A percentile compares a stretch with the other conserved stretches of the same genome.
phyloP scores from a whole-genome alignment of 139 green algal genomes.

The Tetraselmis chui region DNA sequence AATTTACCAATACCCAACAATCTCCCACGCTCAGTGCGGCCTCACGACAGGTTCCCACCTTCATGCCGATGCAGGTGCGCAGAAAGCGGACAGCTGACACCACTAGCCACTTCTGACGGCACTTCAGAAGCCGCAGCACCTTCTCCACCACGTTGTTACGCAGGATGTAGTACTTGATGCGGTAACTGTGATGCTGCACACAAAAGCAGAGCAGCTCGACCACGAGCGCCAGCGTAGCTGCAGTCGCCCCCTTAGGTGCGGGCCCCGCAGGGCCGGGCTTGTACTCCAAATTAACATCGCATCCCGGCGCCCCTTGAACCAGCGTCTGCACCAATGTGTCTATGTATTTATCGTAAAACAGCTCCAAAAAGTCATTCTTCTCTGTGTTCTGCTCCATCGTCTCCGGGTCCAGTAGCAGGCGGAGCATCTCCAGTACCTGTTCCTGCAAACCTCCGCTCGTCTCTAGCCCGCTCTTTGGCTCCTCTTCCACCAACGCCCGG shows the following conservation, averaged over 20 bases:
- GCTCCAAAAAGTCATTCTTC: conserved; percentile 85
- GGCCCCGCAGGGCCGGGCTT: neutral
- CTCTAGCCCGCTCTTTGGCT: neutral
- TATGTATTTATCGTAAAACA: conserved; percentile 90
- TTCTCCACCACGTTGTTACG: conserved; percentile 37
- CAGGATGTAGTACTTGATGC: conserved; percentile 87
- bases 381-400: conserved; percentile 66
- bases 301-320: neutral
- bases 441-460: neutral
- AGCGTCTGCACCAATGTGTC: conserved; percentile 41
- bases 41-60: too few species aligned
- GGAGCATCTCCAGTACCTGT: conserved; percentile 60
- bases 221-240: conserved; percentile 60
- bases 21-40: too few species aligned
- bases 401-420: conserved; percentile 72
- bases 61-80: conserved; percentile 74
- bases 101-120: conserved; percentile 77
- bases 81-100: conserved; percentile 88
- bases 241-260: conserved; percentile 8
- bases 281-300: neutral
- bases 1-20: too few species aligned
- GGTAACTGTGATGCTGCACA: conserved; percentile 75
- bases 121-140: conserved; percentile 69
- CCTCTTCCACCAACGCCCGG: conserved; percentile 13
- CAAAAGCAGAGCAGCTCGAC: conserved; percentile 94